These are phyloP conservation scores for Platanthera guangdongensis DNA, from an alignment of 106 monocot genomes.

Conservation along the genomic window DNA sequence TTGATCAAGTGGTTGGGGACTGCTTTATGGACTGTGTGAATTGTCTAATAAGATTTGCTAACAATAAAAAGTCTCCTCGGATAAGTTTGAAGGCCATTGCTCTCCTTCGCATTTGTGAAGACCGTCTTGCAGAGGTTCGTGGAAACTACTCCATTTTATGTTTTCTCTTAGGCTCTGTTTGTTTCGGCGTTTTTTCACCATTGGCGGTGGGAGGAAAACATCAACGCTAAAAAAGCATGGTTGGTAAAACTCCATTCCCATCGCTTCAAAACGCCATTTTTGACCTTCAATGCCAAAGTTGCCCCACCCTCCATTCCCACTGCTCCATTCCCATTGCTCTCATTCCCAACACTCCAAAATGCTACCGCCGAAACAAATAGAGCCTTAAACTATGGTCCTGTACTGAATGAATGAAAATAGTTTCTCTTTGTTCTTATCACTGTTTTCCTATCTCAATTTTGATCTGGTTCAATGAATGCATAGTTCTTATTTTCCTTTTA, in stretches of 20 bases:
- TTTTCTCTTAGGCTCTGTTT: too few relatives aligned
- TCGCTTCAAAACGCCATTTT: too few relatives aligned
- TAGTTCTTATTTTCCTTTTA: background rate
- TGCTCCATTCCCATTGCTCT: too few relatives aligned
- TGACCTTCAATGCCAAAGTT: too few relatives aligned
- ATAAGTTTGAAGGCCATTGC: slow-evolving; percentile 99
- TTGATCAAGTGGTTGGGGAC: slow-evolving; percentile 97
- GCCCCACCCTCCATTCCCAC: too few relatives aligned
- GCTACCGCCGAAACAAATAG: too few relatives aligned
- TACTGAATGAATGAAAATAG: background rate
- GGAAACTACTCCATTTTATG: background rate
- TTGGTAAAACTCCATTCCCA: too few relatives aligned
- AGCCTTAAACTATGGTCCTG: background rate
- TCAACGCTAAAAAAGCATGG: too few relatives aligned
- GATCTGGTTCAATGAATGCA: background rate
- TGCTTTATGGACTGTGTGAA: slow-evolving; percentile 99
- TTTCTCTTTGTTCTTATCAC: background rate
- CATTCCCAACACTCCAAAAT: too few relatives aligned
- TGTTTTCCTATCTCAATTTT: background rate
- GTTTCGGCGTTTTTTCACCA: too few relatives aligned
- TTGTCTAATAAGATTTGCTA: slow-evolving; percentile 93
- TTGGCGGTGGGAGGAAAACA: too few relatives aligned
- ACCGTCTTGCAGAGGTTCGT: slow-evolving; percentile 92
- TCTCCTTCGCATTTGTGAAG: slow-evolving; percentile 94
- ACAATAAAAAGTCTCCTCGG: slow-evolving; percentile 74